Conservation (phyloP, 106 monocot genomes). For the Agapanthus africanus region DNA sequence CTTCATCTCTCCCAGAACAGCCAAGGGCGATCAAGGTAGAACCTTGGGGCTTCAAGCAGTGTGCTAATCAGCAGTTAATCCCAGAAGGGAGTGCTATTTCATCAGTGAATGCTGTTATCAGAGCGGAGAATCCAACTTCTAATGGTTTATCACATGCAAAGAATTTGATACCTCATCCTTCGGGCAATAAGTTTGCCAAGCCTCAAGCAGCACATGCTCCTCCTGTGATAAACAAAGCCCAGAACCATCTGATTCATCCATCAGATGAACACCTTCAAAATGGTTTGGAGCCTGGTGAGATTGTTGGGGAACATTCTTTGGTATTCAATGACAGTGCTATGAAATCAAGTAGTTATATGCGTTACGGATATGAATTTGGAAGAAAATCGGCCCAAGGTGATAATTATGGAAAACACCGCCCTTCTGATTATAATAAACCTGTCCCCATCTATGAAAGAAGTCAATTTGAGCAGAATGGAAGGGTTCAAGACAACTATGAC, state of each 20-base stretch:
- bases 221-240: slow-evolving; percentile 4
- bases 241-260: slow-evolving; percentile 14
- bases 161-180: slow-evolving; percentile 6
- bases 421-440: slow-evolving; percentile 17
- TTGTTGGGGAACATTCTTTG: slow-evolving; percentile 48
- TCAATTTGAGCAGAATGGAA: slow-evolving; percentile 32
- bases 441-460: slow-evolving; percentile 12
- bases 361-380: slow-evolving; percentile 28
- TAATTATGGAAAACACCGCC: slow-evolving; percentile 21
- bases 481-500: slow-evolving; percentile 9
- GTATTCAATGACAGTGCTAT: slow-evolving; percentile 40
- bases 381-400: slow-evolving; percentile 15
- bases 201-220: slow-evolving; percentile 14
- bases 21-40: slow-evolving; percentile 4
- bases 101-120: slow-evolving; percentile 3
- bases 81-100: slow-evolving; percentile 13
- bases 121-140: slow-evolving; percentile 1
- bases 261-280: slow-evolving; percentile 31
- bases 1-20: slow-evolving; percentile 9
- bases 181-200: slow-evolving; percentile 20
- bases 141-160: slow-evolving; percentile 17
- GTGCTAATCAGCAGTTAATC: slow-evolving; percentile 18
- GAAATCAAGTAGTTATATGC: slow-evolving; percentile 29
- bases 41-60: slow-evolving; percentile 22
- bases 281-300: slow-evolving; percentile 48